These are phyloP conservation scores for Psilocybe mexicana DNA, from an alignment of 1,284 basidiomycete species.

Conservation along the genomic window DNA sequence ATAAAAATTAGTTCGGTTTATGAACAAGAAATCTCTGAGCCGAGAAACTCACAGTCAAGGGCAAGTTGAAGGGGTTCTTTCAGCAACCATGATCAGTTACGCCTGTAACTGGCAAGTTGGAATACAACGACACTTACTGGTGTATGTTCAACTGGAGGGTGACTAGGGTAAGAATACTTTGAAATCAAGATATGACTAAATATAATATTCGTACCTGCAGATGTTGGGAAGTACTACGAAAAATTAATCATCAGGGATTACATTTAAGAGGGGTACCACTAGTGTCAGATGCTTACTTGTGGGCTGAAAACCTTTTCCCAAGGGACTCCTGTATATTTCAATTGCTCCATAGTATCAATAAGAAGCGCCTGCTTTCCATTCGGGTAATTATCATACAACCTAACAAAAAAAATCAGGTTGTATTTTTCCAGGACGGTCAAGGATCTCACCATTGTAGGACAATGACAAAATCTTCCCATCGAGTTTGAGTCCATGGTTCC, in stretches of 20 bases:
- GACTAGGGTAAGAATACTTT: neutral
- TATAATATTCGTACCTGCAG: conserved; percentile 25
- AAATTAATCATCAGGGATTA: neutral
- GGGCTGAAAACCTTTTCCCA: conserved; percentile 44
- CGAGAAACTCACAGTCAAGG: conserved; percentile 30
- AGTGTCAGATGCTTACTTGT: conserved; percentile 24
- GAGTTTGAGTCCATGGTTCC: conserved; percentile 52
- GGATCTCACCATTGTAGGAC: conserved; percentile 48
- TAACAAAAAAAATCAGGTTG: conserved; percentile 19
- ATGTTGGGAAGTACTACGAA: conserved; percentile 44
- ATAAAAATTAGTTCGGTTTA: neutral
- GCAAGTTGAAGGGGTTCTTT: conserved; percentile 38
- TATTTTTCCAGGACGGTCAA: neutral
- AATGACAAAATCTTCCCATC: conserved; percentile 62
- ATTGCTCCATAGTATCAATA: conserved; percentile 54
- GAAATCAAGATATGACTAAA: neutral
- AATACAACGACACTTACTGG: conserved; percentile 22
- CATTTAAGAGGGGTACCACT: neutral
- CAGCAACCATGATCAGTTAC: neutral
- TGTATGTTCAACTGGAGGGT: conserved; percentile 26
- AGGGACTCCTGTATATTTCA: conserved; percentile 55
- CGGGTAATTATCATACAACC: conserved; percentile 56
- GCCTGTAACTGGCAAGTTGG: neutral
- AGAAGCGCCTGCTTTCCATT: conserved; percentile 50
- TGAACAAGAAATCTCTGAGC: neutral